Conservation (phyloP, 2,329 filamentous ascomycete genomes). For the Paracoccidioides lutzii region DNA sequence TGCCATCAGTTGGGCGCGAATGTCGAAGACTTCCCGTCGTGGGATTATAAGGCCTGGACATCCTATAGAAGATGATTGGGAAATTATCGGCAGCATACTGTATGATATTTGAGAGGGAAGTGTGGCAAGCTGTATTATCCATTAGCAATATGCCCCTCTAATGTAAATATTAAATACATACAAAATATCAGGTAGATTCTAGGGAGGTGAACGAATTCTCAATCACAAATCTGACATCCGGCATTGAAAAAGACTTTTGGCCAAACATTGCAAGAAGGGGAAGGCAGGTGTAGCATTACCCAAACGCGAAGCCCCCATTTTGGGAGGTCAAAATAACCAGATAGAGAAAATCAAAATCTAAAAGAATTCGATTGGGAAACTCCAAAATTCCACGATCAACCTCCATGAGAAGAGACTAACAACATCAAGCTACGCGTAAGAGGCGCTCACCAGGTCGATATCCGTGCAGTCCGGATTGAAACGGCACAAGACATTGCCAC, state of each 20-base stretch:
- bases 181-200: neutral
- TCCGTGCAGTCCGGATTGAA: too few species aligned
- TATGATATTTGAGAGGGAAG: constrained; percentile 50
- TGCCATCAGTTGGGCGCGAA: constrained; percentile 51
- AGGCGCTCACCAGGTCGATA: too few species aligned
- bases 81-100: constrained; percentile 36
- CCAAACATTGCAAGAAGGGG: neutral
- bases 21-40: constrained; percentile 50
- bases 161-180: too few species aligned
- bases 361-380: too few species aligned
- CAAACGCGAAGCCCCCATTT: neutral
- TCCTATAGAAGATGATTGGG: constrained; percentile 17
- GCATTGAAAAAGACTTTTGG: neutral
- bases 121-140: constrained; percentile 34
- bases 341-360: too few species aligned
- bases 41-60: constrained; percentile 26
- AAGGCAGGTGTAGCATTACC: neutral
- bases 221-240: neutral
- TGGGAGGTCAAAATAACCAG: neutral
- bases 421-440: too few species aligned
- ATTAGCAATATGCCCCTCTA: neutral
- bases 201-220: neutral
- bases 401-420: too few species aligned
- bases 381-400: too few species aligned
- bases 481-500: too few species aligned